phyloP scores from a whole-genome alignment of 1,284 basidiomycete species.

The Ceratobasidium sp. region DNA sequence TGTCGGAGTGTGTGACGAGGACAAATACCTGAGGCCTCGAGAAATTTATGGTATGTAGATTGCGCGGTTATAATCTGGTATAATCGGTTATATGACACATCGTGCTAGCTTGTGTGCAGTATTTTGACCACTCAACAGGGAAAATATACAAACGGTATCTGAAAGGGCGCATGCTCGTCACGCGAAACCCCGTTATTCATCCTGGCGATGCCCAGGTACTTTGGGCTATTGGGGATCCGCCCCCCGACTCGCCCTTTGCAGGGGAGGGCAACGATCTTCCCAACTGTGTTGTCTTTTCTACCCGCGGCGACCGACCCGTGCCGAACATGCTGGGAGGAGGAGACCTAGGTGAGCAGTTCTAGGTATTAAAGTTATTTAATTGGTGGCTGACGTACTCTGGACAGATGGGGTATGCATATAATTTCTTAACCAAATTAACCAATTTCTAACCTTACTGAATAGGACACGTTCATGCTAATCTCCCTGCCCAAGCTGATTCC shows the following conservation, averaged over 20 bases:
- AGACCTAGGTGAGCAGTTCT: slow-evolving; percentile 46
- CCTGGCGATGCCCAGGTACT: slow-evolving; percentile 49
- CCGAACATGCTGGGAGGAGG: slow-evolving; percentile 49
- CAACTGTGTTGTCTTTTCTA: slow-evolving; percentile 48
- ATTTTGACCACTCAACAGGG: slow-evolving; percentile 34
- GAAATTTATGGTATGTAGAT: slow-evolving; percentile 48
- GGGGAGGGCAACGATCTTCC: slow-evolving; percentile 43
- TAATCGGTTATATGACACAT: background rate
- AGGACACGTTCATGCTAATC: slow-evolving; percentile 49
- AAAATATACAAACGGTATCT: slow-evolving; percentile 11
- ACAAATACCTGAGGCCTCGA: slow-evolving; percentile 44
- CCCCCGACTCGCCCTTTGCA: slow-evolving; percentile 44
- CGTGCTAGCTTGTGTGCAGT: slow-evolving; percentile 46
- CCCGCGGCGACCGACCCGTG: slow-evolving; percentile 43
- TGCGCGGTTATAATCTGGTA: background rate
- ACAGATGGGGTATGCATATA: slow-evolving; percentile 37
- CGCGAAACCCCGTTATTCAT: slow-evolving; percentile 48
- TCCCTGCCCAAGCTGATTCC: slow-evolving; percentile 43
- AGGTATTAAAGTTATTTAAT: too few relatives aligned
- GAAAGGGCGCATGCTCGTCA: slow-evolving; percentile 44
- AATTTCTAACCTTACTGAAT: background rate
- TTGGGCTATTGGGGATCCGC: slow-evolving; percentile 47
- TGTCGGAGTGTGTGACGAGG: slow-evolving; percentile 66
- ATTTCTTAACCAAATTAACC: background rate
- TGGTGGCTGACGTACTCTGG: too few relatives aligned